Evolutionary conservation across 306 rosid genomes (phyloP), one percentile per base, ranked within the genome.

Genomic region (Abrus pulchellus): DNA sequence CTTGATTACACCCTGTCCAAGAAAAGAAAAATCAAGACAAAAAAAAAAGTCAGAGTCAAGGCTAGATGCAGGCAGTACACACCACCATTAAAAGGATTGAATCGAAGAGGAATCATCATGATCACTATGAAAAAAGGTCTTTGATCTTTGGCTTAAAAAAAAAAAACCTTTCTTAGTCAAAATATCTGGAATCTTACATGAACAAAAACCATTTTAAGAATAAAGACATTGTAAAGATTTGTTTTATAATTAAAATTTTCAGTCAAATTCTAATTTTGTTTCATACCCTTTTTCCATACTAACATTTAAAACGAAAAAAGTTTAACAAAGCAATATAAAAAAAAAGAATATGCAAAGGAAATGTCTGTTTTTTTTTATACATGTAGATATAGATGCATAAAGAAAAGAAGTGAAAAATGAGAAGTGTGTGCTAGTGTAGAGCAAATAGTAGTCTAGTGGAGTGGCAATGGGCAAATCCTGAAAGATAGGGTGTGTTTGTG

Each of bases 271-370:
- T 61, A 56, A 7, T 44, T 78, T 56, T 57, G 50, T 68, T 79
- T 69, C 53, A 50, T 20, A 69, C 44, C 56, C 71, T 69, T 72
- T 1, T 33, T 43, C 27, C 27, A 77, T 30, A n/a, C 20, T 30
- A 7, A n/a, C 12, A 67, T 13, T 40, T 9, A 5, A 77, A 66
- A 43, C 43, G 10, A 27, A 67, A 64, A 43, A 20, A 62, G 40
- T 14, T 20, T 12, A 62, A 47, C 34, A 75, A 75, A 75, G 59
- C 73, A 78, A 65, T 3, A n/a, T 12, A 30, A 77, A 78, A 78
- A 30, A 54, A 56, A 68, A 44, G 45, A 53, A 41, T 30, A 11
- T 40, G 13, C 52, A 40, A 7, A 34, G n/a, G 2, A 66, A 68
- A 34, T 50, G 64, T 54, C 75, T 43, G 29, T 49, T 77, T 77